Evolutionary conservation across 2,329 filamentous ascomycete genomes (phyloP).

Genomic region (Claviceps digitariae): DNA sequence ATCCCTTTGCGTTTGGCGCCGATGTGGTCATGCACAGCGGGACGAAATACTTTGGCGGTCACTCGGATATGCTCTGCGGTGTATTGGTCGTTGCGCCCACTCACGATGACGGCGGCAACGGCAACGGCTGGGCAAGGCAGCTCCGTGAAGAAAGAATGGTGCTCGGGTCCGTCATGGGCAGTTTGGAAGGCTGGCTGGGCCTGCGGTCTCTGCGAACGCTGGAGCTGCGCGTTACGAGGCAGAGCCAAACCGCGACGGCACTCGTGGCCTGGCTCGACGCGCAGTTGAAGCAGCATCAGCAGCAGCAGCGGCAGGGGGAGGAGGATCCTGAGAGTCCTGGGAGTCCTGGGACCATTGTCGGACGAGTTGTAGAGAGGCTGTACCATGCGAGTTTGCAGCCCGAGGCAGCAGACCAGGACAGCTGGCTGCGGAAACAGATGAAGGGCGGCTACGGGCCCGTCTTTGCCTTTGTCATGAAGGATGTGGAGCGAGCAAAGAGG

Average conservation of each 20-base stretch:
- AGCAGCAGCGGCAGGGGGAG: constrained; percentile 6
- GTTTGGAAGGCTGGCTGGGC: constrained; percentile 82
- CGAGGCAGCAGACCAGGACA: constrained; percentile 38
- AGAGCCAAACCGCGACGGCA: constrained; percentile 55
- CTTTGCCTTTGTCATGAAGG: constrained; percentile 59
- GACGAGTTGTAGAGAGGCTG: constrained; percentile 44
- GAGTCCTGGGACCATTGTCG: constrained; percentile 26
- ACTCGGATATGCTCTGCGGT: constrained; percentile 86
- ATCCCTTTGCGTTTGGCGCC: constrained; percentile 69
- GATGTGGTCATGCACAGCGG: constrained; percentile 87
- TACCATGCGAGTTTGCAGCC: constrained; percentile 71
- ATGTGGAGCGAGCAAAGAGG: constrained; percentile 44
- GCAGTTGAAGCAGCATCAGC: constrained; percentile 23
- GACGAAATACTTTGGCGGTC: constrained; percentile 93
- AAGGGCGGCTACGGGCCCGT: constrained; percentile 81
- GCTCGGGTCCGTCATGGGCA: constrained; percentile 76
- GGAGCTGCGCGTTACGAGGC: constrained; percentile 65
- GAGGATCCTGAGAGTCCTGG: no score
- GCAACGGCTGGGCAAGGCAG: constrained; percentile 35
- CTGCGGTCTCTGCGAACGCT: constrained; percentile 75
- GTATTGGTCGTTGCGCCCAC: constrained; percentile 54
- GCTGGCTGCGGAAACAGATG: constrained; percentile 82
- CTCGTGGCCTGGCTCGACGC: constrained; percentile 60
- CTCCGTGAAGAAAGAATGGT: constrained; percentile 59
- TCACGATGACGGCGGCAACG: constrained; percentile 13